Conservation (phyloP, 805 yeast species). For the Wickerhamiella lipophila region DNA sequence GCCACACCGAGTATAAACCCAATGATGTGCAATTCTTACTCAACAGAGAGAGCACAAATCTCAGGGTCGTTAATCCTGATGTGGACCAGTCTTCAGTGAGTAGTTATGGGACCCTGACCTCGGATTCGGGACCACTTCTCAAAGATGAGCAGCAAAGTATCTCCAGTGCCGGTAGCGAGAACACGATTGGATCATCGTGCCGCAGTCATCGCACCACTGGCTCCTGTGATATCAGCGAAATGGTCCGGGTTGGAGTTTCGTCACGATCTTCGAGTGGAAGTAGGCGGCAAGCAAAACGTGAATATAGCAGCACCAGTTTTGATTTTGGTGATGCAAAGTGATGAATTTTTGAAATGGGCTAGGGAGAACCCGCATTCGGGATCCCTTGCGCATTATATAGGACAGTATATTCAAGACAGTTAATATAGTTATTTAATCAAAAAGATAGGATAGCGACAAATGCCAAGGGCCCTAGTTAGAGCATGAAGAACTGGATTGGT, state of each 20-base stretch:
- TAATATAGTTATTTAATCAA: background rate
- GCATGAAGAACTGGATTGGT: no score
- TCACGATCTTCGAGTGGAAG: conserved; percentile 7
- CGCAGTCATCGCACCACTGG: conserved; percentile 1
- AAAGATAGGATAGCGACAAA: no score
- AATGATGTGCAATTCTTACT: conserved; percentile 60
- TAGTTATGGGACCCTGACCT: background rate
- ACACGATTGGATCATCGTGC: background rate
- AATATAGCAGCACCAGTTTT: background rate
- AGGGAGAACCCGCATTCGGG: no score
- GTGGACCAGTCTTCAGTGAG: conserved; percentile 14
- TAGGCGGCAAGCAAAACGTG: background rate
- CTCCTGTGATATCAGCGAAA: conserved; percentile 2
- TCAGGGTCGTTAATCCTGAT: conserved; percentile 55
- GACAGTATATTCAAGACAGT: background rate
- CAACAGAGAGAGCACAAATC: conserved; percentile 46
- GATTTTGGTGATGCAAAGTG: background rate
- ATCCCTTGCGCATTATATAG: no score
- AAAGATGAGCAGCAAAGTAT: background rate
- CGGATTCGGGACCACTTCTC: background rate
- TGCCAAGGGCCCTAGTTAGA: no score
- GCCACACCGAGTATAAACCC: conserved; percentile 5
- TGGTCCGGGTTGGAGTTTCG: background rate
- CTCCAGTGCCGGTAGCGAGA: background rate
- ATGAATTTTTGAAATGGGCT: no score